phyloP scores from a whole-genome alignment of 2,329 filamentous ascomycete genomes.

The Botryotinia globosa region DNA sequence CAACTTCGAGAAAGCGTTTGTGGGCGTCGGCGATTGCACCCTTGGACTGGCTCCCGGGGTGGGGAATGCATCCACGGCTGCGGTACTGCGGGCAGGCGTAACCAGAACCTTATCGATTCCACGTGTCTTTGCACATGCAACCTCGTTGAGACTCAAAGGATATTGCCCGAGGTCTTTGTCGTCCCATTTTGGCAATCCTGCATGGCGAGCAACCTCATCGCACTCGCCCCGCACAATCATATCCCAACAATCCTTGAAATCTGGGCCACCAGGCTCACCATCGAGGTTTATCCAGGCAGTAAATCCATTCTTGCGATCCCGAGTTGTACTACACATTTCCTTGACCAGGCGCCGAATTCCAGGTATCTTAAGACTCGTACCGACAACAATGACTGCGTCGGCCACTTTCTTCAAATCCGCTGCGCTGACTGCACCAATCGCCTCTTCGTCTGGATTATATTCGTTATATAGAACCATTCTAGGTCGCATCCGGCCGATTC shows the following conservation, averaged over 20 bases:
- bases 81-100: constrained; percentile 38
- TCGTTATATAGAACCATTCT: constrained; percentile 98
- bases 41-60: constrained; percentile 58
- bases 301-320: constrained; percentile 76
- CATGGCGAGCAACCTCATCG: constrained; percentile 78
- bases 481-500: constrained; percentile 83
- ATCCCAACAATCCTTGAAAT: constrained; percentile 93
- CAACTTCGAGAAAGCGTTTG: constrained; percentile 26
- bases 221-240: constrained; percentile 82
- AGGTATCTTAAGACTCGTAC: constrained; percentile 92
- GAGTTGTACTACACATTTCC: constrained; percentile 85
- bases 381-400: constrained; percentile 90
- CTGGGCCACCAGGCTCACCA: constrained; percentile 73
- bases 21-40: constrained; percentile 40
- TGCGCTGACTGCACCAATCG: constrained; percentile 86
- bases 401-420: constrained; percentile 82
- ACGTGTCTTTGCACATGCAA: constrained; percentile 43
- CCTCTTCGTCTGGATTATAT: constrained; percentile 92
- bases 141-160: constrained; percentile 44
- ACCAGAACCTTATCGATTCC: constrained; percentile 47
- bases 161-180: constrained; percentile 52
- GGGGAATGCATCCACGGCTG: constrained; percentile 49
- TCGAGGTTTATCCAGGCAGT: constrained; percentile 95
- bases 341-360: constrained; percentile 86
- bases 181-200: constrained; percentile 60